Conservation (phyloP, 2,329 filamentous ascomycete species). For the Botryotinia calthae region DNA sequence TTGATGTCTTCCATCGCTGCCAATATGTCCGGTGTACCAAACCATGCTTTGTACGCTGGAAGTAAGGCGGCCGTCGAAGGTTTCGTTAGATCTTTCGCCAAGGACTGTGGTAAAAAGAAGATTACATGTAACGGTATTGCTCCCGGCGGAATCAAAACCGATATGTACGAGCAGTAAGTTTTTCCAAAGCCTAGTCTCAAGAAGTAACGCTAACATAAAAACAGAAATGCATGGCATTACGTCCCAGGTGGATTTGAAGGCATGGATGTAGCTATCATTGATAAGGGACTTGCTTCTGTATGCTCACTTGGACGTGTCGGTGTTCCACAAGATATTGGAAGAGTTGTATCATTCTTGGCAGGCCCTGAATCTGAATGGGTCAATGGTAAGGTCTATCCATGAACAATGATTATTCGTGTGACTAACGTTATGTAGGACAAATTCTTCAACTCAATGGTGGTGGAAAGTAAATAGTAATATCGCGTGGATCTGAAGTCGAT, state of each 20-base stretch:
- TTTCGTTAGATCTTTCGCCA: constrained; percentile 69
- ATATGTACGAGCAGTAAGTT: constrained; percentile 59
- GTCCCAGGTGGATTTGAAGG: constrained; percentile 52
- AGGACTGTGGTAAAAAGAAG: constrained; percentile 54
- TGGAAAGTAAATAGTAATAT: constrained; percentile 15
- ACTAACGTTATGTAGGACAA: constrained; percentile 19
- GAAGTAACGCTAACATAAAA: neutral
- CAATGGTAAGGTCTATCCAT: constrained; percentile 23
- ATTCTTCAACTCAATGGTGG: constrained; percentile 22
- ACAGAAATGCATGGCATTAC: constrained; percentile 57
- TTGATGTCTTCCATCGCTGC: constrained; percentile 63
- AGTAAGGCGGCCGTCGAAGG: constrained; percentile 74
- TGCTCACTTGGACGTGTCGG: constrained; percentile 63
- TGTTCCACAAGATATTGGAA: constrained; percentile 64
- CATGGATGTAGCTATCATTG: constrained; percentile 54
- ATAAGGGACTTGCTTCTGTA: constrained; percentile 55
- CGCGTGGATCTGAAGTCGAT: neutral
- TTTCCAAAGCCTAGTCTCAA: neutral
- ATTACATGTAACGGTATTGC: constrained; percentile 68
- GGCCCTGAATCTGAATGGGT: constrained; percentile 52
- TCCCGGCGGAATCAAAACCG: constrained; percentile 63
- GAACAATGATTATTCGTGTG: neutral
- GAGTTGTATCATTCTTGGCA: constrained; percentile 59
- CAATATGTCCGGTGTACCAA: constrained; percentile 54
- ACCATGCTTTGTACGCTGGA: constrained; percentile 72